phyloP scores from a whole-genome alignment of 179 eudicot species.

The Amaranthus tricolor region DNA sequence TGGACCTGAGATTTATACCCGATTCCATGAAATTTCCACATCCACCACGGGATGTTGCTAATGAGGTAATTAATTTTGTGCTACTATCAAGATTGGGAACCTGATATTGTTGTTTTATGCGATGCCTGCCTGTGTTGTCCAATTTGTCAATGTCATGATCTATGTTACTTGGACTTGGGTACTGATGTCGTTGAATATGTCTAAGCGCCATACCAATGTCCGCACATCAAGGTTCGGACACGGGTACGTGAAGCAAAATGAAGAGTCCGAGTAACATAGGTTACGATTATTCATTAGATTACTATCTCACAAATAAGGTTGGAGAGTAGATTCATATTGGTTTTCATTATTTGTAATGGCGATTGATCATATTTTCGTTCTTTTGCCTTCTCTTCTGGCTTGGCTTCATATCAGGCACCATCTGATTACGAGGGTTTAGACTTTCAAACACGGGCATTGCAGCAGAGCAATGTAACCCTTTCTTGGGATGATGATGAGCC shows the following conservation, averaged over 20 bases:
- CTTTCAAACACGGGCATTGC: slow-evolving; percentile 78
- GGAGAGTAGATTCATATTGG: neutral
- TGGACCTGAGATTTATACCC: slow-evolving; percentile 92
- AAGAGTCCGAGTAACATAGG: no score
- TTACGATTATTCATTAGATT: neutral
- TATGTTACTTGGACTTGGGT: no score
- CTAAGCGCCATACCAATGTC: no score
- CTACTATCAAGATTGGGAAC: neutral
- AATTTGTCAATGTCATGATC: neutral
- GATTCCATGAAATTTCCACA: slow-evolving; percentile 84
- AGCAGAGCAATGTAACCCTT: slow-evolving; percentile 62
- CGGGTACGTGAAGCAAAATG: no score
- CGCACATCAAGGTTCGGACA: no score
- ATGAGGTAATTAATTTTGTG: slow-evolving; percentile 50
- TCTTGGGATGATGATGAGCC: slow-evolving; percentile 99
- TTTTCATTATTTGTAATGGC: neutral
- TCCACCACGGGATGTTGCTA: slow-evolving; percentile 83
- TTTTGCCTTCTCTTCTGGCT: neutral
- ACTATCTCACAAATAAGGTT: neutral
- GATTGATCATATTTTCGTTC: neutral
- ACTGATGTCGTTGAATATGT: no score
- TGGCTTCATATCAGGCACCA: slow-evolving; percentile 47
- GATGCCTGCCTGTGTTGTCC: neutral
- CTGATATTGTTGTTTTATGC: neutral
- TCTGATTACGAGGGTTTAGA: slow-evolving; percentile 70